Conservation (phyloP, 2,329 filamentous ascomycete species). For the Hirsutella rhossiliensis region DNA sequence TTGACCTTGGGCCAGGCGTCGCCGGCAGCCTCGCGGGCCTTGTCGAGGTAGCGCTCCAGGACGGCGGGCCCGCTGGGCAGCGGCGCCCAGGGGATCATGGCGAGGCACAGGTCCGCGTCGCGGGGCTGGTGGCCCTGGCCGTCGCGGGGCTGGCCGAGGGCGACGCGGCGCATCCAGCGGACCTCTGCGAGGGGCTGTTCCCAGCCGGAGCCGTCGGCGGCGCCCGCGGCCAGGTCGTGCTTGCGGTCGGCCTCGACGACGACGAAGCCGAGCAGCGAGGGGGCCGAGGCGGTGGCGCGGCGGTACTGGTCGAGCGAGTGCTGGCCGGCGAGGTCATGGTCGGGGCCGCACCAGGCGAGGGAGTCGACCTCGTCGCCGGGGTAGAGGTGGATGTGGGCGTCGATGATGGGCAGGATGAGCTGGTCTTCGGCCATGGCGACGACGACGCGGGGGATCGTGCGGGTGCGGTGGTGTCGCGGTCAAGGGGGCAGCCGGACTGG, state of each 20-base stretch:
- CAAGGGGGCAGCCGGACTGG: no score
- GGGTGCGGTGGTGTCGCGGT: no score
- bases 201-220: slow-evolving; percentile 45
- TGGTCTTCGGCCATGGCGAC: slow-evolving; percentile 22
- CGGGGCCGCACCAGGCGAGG: slow-evolving; percentile 57
- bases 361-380: slow-evolving; percentile 52
- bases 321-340: slow-evolving; percentile 47
- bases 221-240: slow-evolving; percentile 39
- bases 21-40: slow-evolving; percentile 50
- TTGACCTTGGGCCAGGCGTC: slow-evolving; percentile 55
- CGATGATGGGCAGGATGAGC: slow-evolving; percentile 53
- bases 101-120: slow-evolving; percentile 45
- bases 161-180: slow-evolving; percentile 53
- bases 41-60: slow-evolving; percentile 52
- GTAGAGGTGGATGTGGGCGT: slow-evolving; percentile 88
- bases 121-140: slow-evolving; percentile 43
- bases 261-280: slow-evolving; percentile 55
- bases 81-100: slow-evolving; percentile 78
- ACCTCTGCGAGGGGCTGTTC: slow-evolving; percentile 60
- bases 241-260: slow-evolving; percentile 75
- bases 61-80: slow-evolving; percentile 49
- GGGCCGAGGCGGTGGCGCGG: slow-evolving; percentile 26
- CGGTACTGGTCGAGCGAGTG: slow-evolving; percentile 55
- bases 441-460: not conserved
- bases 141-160: slow-evolving; percentile 41